Base-by-base conservation (phyloP, 1,284 basidiomycete genomes). In the Trametes pubescens region DNA sequence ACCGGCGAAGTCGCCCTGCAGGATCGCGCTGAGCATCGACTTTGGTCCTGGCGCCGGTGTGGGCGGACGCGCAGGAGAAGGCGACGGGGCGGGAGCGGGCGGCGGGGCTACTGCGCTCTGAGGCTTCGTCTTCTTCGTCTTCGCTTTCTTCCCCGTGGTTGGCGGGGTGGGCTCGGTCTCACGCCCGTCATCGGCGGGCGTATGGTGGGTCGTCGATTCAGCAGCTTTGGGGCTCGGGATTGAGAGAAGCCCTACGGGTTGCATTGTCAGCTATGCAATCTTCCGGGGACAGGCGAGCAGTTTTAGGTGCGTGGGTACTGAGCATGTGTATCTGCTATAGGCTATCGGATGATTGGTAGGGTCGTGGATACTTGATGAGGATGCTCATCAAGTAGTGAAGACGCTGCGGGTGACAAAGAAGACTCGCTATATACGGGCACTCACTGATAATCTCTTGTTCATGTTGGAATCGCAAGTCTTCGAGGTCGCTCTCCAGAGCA, bases 381-480 rank as follows among this genome's bases (percentile, higher is more conserved):
- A 13, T 38, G 37, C 37, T 43, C 40, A 16, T n/a, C 40, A 43
- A 32, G 14, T 9, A 49, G 32, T 26, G 18, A 16, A 49, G 29
- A 8, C 48, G 13, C 3, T 16, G 29, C 29, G 8, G 18, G 14
- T 4, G 18, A 10, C 44, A 9, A 47, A 32, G 6, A 32, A 6
- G 48, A 32, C 26, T 46, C 29, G n/a, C 10, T n/a, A 9, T 9
- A 48, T 21, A 40, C n/a, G 73, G 34, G 21, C 21, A 60, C 80
- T 44, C 65, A 85, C 85, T 80, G 43, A 80, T 75, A 64, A 77
- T 77, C 63, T 83, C 79, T 6, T 71, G 69, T 18, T 83, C 81
- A 54, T 79, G 78, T 59, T 79, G 75, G 53, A 69, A 74, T 59
- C 80, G 76, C 51, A 86, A 70, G 2, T 71, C 69, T 6, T 69